Evolutionary conservation across 1,284 basidiomycete genomes (phyloP).

Genomic region (Inonotus obliquus): DNA sequence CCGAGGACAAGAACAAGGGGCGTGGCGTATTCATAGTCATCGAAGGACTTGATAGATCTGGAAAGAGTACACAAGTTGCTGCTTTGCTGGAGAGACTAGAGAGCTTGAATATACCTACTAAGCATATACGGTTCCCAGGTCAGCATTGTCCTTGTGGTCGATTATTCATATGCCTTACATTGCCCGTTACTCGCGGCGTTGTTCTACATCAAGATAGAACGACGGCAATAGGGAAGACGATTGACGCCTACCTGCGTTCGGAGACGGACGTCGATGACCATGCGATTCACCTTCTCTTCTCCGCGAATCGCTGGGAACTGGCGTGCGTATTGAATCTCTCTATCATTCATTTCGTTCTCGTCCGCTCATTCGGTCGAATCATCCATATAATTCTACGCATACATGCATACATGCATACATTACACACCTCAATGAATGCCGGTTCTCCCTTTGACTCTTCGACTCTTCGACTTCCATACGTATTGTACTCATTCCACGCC

Average conservation of each 20-base stretch:
- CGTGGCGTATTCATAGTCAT: conserved; percentile 87
- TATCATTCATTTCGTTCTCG: neutral
- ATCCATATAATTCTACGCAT: too few species aligned
- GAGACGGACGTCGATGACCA: conserved; percentile 86
- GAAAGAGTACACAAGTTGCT: conserved; percentile 84
- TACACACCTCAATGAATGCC: too few species aligned
- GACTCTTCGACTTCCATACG: neutral
- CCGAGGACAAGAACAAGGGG: conserved; percentile 21
- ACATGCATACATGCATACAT: neutral
- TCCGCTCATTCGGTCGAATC: too few species aligned
- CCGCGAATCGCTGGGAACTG: conserved; percentile 96
- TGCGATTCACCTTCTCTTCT: conserved; percentile 92
- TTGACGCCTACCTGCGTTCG: conserved; percentile 87
- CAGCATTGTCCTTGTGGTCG: conserved; percentile 21
- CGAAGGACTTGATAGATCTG: conserved; percentile 91
- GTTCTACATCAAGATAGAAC: conserved; percentile 65
- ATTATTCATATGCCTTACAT: too few species aligned
- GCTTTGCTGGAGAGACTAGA: conserved; percentile 52
- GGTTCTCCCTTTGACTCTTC: too few species aligned
- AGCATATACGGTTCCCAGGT: conserved; percentile 87
- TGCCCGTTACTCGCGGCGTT: neutral
- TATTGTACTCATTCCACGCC: conserved; percentile 2
- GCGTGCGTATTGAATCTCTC: conserved; percentile 43
- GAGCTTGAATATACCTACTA: conserved; percentile 36
- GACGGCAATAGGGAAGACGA: conserved; percentile 89